Evolutionary conservation across 768 basidiomycete species (phyloP), one percentile per base, ranked within the genome.

Genomic region (Mycena crocata): DNA sequence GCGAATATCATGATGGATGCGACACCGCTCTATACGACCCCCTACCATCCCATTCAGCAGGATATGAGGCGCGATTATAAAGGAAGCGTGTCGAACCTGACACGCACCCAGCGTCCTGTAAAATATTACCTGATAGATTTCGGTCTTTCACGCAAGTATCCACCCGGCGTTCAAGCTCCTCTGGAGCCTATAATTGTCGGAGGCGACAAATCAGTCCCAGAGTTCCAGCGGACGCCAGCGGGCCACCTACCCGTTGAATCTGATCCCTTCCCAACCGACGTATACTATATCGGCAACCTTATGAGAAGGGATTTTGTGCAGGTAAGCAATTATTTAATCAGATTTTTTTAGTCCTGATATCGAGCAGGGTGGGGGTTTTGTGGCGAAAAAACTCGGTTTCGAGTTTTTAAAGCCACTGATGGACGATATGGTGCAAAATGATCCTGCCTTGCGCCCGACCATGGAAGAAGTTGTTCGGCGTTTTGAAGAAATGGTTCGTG

Each of bases 241-340:
- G n/a, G n/a, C n/a, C n/a, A n/a, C n/a, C n/a, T n/a, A n/a, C n/a
- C n/a, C n/a, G n/a, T n/a, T n/a, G n/a, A n/a, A n/a, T n/a, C n/a
- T n/a, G 0, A 86, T 64, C 81, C 83, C 0, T 86, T 86, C 46
- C 72, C 79, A 0, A 79, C 78, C 0, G 85, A 86, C 35, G 72
- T 86, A 5, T 86, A 83, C 63, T 80, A 80, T 30, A 64, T 85
- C 0, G 84, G 83, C 0, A 85, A 84, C 23, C 10, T 62, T 5
- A 62, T 62, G 1, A 21, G 42, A 0, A 34, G 15, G 24, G n/a
- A 79, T n/a, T 80, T 84, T 54, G n/a, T 78, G 0, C 46, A 73
- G 61, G 82, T 83, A 28, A 24, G 55, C 35, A 2, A 8, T 5
- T 8, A 14, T 14, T 37, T 19, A 24, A 49, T 37, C 10, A 37